These are phyloP conservation scores for Peronosclerospora sorghi DNA, from an alignment of 352 stramenopile genomes.

Conservation along the genomic window DNA sequence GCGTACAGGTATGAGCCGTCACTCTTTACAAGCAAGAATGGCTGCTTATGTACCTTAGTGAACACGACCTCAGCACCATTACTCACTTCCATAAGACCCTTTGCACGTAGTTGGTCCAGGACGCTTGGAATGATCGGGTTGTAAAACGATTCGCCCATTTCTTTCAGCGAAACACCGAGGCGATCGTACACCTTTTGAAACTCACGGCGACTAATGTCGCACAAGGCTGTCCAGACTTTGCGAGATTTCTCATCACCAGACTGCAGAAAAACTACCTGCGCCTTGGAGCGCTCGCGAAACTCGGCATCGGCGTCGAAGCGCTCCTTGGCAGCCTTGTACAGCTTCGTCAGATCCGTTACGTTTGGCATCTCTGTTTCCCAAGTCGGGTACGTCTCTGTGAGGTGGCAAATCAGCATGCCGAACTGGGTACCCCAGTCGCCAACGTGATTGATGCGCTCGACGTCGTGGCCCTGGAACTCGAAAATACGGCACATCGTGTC, in stretches of 20 bases:
- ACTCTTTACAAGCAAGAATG: slow-evolving; percentile 80
- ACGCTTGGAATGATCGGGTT: slow-evolving; percentile 78
- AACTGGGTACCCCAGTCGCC: slow-evolving; percentile 92
- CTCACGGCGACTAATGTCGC: slow-evolving; percentile 73
- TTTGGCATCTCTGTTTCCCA: slow-evolving; percentile 88
- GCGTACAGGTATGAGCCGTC: slow-evolving; percentile 80
- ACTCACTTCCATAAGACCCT: slow-evolving; percentile 84
- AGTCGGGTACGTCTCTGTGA: slow-evolving; percentile 95
- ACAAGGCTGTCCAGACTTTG: slow-evolving; percentile 76
- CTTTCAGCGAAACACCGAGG: slow-evolving; percentile 54
- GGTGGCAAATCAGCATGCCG: slow-evolving; percentile 99
- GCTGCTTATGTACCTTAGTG: slow-evolving; percentile 84
- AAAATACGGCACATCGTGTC: slow-evolving; percentile 80
- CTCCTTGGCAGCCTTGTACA: slow-evolving; percentile 88
- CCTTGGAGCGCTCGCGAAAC: slow-evolving; percentile 94
- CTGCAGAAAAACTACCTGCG: slow-evolving; percentile 97
- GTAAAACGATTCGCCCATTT: slow-evolving; percentile 84
- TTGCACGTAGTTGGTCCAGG: slow-evolving; percentile 83
- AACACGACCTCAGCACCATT: slow-evolving; percentile 88
- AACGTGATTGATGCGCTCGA: slow-evolving; percentile 79
- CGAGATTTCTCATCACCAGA: slow-evolving; percentile 80
- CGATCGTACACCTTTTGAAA: slow-evolving; percentile 84
- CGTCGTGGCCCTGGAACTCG: slow-evolving; percentile 79
- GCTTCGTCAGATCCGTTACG: slow-evolving; percentile 93
- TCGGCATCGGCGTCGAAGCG: slow-evolving; percentile 93